phyloP scores from a whole-genome alignment of 495 filamentous ascomycete genomes.

The Penicillium egyptiacum region DNA sequence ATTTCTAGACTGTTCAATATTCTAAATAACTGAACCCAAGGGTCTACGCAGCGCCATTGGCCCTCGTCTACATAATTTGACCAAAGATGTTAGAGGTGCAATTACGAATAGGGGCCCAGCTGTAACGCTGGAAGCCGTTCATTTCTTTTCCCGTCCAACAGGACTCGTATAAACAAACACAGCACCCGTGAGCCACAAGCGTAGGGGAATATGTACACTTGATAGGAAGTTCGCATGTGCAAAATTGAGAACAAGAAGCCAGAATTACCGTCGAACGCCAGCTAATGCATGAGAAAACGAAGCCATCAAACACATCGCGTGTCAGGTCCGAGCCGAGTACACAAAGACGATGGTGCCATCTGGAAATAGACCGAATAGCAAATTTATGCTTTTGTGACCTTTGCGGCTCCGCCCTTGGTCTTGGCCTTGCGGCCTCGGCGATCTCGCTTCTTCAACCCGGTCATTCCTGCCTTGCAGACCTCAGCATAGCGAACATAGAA shows the following conservation, averaged over 20 bases:
- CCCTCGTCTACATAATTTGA: not conserved
- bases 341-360: conserved; percentile 3
- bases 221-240: conserved; percentile 18
- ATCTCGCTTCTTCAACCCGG: conserved; percentile 87
- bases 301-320: conserved; percentile 10
- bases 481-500: conserved; percentile 93
- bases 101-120: not conserved
- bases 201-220: conserved; percentile 26
- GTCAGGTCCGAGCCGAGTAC: conserved; percentile 2
- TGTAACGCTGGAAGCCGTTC: not conserved
- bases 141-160: conserved; percentile 5
- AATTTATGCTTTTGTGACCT: conserved; percentile 46
- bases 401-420: conserved; percentile 61
- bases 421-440: conserved; percentile 73
- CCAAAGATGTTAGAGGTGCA: not conserved
- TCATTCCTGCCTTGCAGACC: conserved; percentile 85
- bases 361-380: conserved; percentile 12
- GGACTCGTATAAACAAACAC: conserved; percentile 9
- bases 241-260: conserved; percentile 14
- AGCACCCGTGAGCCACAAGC: conserved; percentile 12
- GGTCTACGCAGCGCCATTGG: not conserved
- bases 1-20: not conserved
- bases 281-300: conserved; percentile 23
- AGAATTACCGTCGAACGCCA: conserved; percentile 28
- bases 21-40: not conserved